Percentiles rank a stretch among this genome's conserved stretches.
phyloP scores from a whole-genome alignment of 371 early-diverging fungal genomes.

The Coemansia sp. region DNA sequence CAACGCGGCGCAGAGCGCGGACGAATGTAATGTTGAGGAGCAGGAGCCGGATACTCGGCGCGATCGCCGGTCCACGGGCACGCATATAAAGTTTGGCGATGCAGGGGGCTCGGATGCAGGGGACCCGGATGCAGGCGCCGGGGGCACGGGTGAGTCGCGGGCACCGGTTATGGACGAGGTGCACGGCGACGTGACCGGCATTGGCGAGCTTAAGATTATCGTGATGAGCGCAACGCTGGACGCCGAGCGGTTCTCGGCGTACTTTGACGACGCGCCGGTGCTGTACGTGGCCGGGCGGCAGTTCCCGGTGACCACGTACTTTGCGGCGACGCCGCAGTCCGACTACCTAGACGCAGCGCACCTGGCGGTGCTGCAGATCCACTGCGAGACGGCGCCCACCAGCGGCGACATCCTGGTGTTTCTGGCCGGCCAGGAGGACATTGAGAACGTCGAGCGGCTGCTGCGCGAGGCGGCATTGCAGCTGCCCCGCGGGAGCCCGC shows the following conservation, averaged over 20 bases:
- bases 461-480: conserved; percentile 59
- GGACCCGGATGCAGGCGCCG: background rate
- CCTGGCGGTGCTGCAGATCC: conserved; percentile 85
- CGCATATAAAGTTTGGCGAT: conserved; percentile 24
- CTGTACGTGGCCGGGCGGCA: conserved; percentile 83
- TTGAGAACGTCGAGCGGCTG: conserved; percentile 82
- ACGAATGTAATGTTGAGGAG: conserved; percentile 12
- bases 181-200: conserved; percentile 37
- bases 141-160: background rate
- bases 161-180: conserved; percentile 6
- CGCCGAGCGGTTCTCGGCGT: conserved; percentile 85
- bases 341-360: conserved; percentile 92
- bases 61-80: conserved; percentile 28
- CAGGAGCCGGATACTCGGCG: background rate
- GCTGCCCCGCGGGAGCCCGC: conserved; percentile 26
- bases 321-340: conserved; percentile 72
- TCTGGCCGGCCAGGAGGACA: conserved; percentile 93
- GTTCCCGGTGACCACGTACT: conserved; percentile 83
- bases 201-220: conserved; percentile 75
- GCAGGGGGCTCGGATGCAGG: background rate
- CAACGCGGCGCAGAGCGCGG: background rate
- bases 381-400: conserved; percentile 66
- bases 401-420: conserved; percentile 91
- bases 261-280: conserved; percentile 81
- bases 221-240: conserved; percentile 98